Conservation (phyloP, 805 yeast species). For the Kuraishia floccosa region DNA sequence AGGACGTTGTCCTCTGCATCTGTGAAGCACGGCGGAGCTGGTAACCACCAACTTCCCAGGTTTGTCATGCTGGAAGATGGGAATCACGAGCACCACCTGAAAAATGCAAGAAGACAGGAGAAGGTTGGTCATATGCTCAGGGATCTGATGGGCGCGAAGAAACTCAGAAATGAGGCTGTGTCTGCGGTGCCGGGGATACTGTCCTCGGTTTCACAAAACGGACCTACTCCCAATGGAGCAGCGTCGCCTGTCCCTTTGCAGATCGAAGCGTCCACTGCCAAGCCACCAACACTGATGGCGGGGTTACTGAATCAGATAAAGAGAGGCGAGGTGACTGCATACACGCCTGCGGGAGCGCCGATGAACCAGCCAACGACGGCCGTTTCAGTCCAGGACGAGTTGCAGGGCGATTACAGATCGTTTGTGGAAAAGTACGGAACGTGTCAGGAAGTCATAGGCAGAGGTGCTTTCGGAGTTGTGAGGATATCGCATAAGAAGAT, state of each 20-base stretch:
- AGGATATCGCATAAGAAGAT: slow-evolving; percentile 70
- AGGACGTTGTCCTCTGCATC: too few species aligned
- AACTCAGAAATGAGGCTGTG: slow-evolving; percentile 57
- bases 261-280: slow-evolving; percentile 1
- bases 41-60: slow-evolving; percentile 30
- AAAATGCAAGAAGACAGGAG: slow-evolving; percentile 70
- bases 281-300: slow-evolving; percentile 64
- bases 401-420: slow-evolving; percentile 22
- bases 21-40: too few species aligned
- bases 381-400: slow-evolving; percentile 1
- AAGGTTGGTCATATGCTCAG: slow-evolving; percentile 65
- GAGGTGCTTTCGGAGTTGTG: slow-evolving; percentile 92
- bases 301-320: slow-evolving; percentile 52
- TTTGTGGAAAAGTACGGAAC: slow-evolving; percentile 86
- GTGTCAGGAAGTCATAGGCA: slow-evolving; percentile 90
- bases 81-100: slow-evolving; percentile 68
- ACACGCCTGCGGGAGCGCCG: slow-evolving; percentile 9
- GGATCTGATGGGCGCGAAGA: slow-evolving; percentile 65
- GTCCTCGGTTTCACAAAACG: slow-evolving; percentile 12
- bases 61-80: slow-evolving; percentile 57
- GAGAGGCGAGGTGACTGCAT: slow-evolving; percentile 18
- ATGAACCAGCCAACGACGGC: slow-evolving; percentile 12
- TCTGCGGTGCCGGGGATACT: slow-evolving; percentile 64
- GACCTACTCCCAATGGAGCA: background rate
- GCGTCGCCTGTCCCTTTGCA: slow-evolving; percentile 4